These are phyloP conservation scores for Beauveria brongniartii DNA, from an alignment of 2,329 filamentous ascomycete genomes.

Conservation along the genomic window DNA sequence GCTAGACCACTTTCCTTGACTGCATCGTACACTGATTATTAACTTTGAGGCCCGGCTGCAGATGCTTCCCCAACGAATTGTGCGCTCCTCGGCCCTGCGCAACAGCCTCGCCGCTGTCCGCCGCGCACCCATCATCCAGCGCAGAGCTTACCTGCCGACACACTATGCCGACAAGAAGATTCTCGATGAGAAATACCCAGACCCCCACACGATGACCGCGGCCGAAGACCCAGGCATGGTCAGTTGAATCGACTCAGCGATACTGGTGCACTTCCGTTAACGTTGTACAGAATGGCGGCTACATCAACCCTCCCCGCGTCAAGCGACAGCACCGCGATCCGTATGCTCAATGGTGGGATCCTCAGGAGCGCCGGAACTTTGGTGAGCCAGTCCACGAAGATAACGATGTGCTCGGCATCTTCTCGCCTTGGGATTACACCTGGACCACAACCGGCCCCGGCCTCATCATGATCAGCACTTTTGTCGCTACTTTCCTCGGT, in stretches of 20 bases:
- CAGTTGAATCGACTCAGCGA: constrained; percentile 22
- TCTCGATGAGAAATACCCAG: constrained; percentile 45
- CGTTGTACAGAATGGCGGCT: constrained; percentile 64
- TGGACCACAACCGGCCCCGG: constrained; percentile 67
- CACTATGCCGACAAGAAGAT: constrained; percentile 37
- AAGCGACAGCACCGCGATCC: constrained; percentile 93
- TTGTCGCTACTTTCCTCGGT: constrained; percentile 54
- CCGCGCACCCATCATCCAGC: constrained; percentile 46
- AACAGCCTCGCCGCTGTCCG: constrained; percentile 37
- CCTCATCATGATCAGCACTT: constrained; percentile 57
- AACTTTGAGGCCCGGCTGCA: constrained; percentile 21
- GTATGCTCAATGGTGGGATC: constrained; percentile 91
- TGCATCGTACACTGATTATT: constrained; percentile 7
- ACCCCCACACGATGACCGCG: constrained; percentile 41
- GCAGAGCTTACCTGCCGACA: constrained; percentile 48
- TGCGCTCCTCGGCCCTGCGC: constrained; percentile 38
- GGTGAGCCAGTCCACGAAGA: constrained; percentile 96
- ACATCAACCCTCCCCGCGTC: constrained; percentile 67
- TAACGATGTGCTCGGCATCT: constrained; percentile 84
- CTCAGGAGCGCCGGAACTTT: constrained; percentile 94
- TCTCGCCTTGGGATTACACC: constrained; percentile 83
- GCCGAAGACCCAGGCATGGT: constrained; percentile 61
- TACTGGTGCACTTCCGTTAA: neutral
- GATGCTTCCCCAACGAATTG: constrained; percentile 56
- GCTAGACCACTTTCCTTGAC: neutral